Evolutionary conservation across 257 asterid species (phyloP), one percentile per base, ranked within the genome.

Genomic region (Petunia axillaris): DNA sequence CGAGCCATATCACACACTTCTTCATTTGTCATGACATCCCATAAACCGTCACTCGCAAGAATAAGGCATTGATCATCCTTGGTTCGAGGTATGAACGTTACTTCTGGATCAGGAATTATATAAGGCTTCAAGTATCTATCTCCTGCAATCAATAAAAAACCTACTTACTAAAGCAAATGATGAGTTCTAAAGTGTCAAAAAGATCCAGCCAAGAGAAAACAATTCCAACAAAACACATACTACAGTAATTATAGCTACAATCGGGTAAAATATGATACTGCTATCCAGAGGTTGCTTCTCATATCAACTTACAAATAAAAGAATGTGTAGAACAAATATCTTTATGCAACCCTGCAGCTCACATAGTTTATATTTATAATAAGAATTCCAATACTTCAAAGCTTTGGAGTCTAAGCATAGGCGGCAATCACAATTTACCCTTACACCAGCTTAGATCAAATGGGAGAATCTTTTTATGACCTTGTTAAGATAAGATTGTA

Each of bases 11-110:
- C 98, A 80, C 98, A 95, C 11, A 79, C 99, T 74, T 95, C 99
- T 79, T 92, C 97, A 10, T 95, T 95, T 6, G 93, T 81, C 98
- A 93, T 89, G 1, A 95, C 99, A 64, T 93, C 98, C 99, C 99
- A 93, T 46, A 95, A 86, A 38, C 99, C 99, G 76, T 95, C 99
- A 66, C 97, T 95, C 4, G 99, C 99, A 3, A 95, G 90, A 60
- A 95, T 85, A 48, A 95, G 94, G 87, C 97, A 92, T 13, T 92
- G 88, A 15, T 95, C 98, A 3, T 95, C 97, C 85, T 82, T 95
- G 1, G 90, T 55, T 75, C 97, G 89, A 43, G 96, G 93, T 16
- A 90, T 87, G 36, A 93, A 90, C 80, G 71, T 90, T 53, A 95
- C 97, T 85, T 95, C 98, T 0, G 99, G 99, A 71, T 95, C 89